Conservation (phyloP, 1,284 basidiomycete genomes). For the Entoloma clypeatum region DNA sequence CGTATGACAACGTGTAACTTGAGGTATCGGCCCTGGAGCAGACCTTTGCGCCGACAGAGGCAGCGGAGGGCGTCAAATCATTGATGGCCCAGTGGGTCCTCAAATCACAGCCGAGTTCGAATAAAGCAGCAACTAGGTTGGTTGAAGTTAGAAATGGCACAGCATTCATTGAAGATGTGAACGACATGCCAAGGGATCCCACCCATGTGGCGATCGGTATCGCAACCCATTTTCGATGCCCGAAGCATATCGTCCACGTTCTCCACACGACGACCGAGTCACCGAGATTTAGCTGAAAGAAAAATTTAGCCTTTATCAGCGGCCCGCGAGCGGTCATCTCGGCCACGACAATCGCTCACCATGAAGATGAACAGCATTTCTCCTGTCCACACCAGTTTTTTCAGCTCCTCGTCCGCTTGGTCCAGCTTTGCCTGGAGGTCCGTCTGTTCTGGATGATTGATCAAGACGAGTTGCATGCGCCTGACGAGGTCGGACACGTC, state of each 20-base stretch:
- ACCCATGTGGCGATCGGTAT: conserved; percentile 24
- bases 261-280: conserved; percentile 29
- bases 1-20: conserved; percentile 28
- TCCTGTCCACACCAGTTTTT: conserved; percentile 26
- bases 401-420: conserved; percentile 20
- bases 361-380: conserved; percentile 29
- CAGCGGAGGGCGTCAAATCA: conserved; percentile 20
- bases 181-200: conserved; percentile 22
- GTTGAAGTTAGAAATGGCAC: neutral
- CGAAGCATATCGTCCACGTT: conserved; percentile 23
- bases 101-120: conserved; percentile 26
- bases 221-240: conserved; percentile 15
- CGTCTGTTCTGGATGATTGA: conserved; percentile 18
- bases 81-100: conserved; percentile 23
- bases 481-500: conserved; percentile 23
- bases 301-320: conserved; percentile 10
- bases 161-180: neutral
- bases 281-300: conserved; percentile 23
- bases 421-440: conserved; percentile 18
- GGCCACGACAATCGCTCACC: conserved; percentile 11
- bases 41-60: conserved; percentile 22
- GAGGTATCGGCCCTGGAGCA: conserved; percentile 26
- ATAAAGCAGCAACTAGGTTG: conserved; percentile 22
- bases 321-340: neutral
- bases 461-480: conserved; percentile 23